Evolutionary conservation across 352 stramenopile genomes (phyloP).

Genomic region (Aphanomyces cochlioides): DNA sequence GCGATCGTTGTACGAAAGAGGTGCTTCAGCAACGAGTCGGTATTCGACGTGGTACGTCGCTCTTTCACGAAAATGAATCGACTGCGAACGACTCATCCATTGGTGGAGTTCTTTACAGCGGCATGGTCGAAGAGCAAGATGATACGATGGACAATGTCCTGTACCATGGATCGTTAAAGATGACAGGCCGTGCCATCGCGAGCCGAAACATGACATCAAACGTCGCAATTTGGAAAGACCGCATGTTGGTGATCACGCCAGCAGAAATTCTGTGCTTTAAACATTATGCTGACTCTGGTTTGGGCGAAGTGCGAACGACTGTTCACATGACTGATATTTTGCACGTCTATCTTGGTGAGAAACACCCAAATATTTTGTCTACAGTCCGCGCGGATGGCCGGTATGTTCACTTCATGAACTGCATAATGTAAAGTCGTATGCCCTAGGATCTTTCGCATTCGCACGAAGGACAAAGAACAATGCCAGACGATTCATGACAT

Average conservation of each 20-base stretch:
- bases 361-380: conserved; percentile 64
- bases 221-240: conserved; percentile 74
- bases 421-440: background rate
- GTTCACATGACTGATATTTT: conserved; percentile 77
- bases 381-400: conserved; percentile 68
- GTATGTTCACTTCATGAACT: conserved; percentile 7
- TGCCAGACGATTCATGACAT: conserved; percentile 53
- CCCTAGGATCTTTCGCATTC: conserved; percentile 52
- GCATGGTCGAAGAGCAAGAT: conserved; percentile 67
- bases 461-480: conserved; percentile 59
- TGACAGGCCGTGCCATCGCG: conserved; percentile 63
- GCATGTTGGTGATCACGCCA: conserved; percentile 70
- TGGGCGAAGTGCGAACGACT: conserved; percentile 62
- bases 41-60: conserved; percentile 36
- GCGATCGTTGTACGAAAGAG: conserved; percentile 64
- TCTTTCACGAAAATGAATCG: conserved; percentile 18
- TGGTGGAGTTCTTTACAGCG: conserved; percentile 68
- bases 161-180: conserved; percentile 74
- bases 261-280: conserved; percentile 79
- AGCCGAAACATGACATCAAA: conserved; percentile 68
- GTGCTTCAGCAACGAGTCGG: conserved; percentile 64
- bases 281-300: conserved; percentile 40
- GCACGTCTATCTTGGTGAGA: conserved; percentile 68
- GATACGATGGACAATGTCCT: conserved; percentile 74
- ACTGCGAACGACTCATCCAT: conserved; percentile 35